Evolutionary conservation across 2,329 filamentous ascomycete genomes (phyloP), one percentile per base, ranked within the genome.

Genomic region (Aspergillus sp.): DNA sequence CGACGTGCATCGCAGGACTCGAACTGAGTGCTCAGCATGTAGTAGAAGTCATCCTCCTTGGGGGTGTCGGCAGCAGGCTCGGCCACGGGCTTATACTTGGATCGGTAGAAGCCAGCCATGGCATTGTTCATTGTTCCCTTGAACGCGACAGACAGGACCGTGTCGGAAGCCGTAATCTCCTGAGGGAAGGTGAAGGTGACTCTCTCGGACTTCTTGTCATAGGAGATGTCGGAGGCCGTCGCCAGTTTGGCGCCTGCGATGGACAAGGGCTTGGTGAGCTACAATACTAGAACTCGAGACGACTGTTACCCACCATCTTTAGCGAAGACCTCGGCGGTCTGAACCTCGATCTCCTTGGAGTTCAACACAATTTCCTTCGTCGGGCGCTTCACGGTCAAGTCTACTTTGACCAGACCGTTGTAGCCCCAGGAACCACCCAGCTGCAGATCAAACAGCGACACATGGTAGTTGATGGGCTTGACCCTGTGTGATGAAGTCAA

Each of bases 1-100:
- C 92, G 83, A 59, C 94, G 88, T 56, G 94, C 94, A 75, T 99
- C 94, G 67, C 91, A 96, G 43, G 92, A 88, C 78, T 99, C 94
- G 68, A 99, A 99, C 71, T 99, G 94, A 45, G 94, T 99, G 78
- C 90, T 96, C 73, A 96, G 79, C 89, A 93, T 92, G 63, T 76
- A 85, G 68, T 85, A 78, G 62, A 81, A 78, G 50, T 85, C 81
- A 45, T 77, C 79, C 53, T 85, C 91, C 66, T 81, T 88, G 23
- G 91, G 89, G 1, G 96, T 91, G 11, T 89, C 91, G 40, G 86
- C 77, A 45, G 88, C 82, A 5, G 91, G 83, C 31, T 88, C 78
- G 36, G 82, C 85, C 49, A 82, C 76, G 16, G 92, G 90, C 78
- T 91, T 96, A 76, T 99, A 99, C 77, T 94, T 91, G 66, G 89